Evolutionary conservation across 805 yeast genomes (phyloP).

Genomic region (Yarrowia yakushimensis): DNA sequence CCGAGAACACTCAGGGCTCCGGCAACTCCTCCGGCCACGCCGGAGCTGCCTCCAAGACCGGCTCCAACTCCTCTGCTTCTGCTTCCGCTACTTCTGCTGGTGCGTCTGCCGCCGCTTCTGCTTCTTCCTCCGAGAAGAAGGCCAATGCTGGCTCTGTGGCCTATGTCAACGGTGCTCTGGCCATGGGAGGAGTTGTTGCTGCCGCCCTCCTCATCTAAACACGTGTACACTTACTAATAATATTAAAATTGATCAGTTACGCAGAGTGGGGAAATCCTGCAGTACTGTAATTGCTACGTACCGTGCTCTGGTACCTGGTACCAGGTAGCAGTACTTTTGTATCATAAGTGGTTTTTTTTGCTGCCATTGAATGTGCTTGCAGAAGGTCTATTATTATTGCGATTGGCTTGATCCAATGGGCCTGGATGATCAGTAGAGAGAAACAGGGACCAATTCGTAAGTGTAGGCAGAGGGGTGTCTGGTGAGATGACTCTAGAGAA

Average conservation of each 20-base stretch:
- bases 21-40: conserved; percentile 8
- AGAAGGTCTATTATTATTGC: too few relatives aligned
- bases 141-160: background rate
- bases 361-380: too few relatives aligned
- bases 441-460: too few relatives aligned
- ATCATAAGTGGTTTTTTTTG: too few relatives aligned
- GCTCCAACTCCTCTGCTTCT: background rate
- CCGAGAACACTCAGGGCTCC: conserved; percentile 22
- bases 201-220: conserved; percentile 16
- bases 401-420: too few relatives aligned
- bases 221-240: background rate
- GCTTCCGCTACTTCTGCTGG: conserved; percentile 26
- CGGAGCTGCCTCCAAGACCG: conserved; percentile 9
- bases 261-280: background rate
- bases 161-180: conserved; percentile 15
- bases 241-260: background rate
- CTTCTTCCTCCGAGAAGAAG: background rate
- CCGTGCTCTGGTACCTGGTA: too few relatives aligned
- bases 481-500: too few relatives aligned
- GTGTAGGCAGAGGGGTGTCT: too few relatives aligned
- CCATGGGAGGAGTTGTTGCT: conserved; percentile 22
- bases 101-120: background rate
- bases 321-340: too few relatives aligned
- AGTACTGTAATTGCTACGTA: too few relatives aligned
- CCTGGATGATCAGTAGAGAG: too few relatives aligned